These are phyloP conservation scores for Candida berthetii DNA, from an alignment of 805 yeast genomes.

Conservation along the genomic window DNA sequence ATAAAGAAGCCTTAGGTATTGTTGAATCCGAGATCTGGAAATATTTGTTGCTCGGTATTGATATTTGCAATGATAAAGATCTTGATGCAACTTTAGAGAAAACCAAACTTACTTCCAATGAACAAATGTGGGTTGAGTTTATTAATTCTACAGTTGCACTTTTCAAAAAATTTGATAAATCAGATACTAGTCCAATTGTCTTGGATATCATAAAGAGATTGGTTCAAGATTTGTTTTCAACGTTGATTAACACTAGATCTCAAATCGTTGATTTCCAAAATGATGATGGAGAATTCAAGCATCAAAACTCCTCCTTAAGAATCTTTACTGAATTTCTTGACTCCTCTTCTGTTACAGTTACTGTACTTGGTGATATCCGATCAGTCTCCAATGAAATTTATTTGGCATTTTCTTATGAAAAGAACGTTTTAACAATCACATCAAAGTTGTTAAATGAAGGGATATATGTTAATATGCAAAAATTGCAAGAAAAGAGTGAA, in stretches of 20 bases:
- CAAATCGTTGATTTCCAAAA: constrained; percentile 15
- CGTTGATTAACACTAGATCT: constrained; percentile 26
- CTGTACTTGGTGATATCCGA: constrained; percentile 55
- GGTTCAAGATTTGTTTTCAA: constrained; percentile 36
- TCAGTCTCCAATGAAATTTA: constrained; percentile 57
- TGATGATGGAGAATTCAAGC: constrained; percentile 12
- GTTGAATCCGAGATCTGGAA: constrained; percentile 28
- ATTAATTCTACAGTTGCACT: constrained; percentile 31
- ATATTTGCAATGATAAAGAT: constrained; percentile 21
- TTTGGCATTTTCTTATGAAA: constrained; percentile 59
- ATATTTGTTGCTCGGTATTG: constrained; percentile 25
- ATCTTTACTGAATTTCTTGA: constrained; percentile 52
- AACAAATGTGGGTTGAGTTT: constrained; percentile 31
- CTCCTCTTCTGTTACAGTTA: constrained; percentile 35
- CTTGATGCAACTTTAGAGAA: constrained; percentile 3
- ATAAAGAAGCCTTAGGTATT: constrained; percentile 6
- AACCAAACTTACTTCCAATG: constrained; percentile 21
- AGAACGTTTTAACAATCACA: constrained; percentile 43
- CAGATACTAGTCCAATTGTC: constrained; percentile 7
- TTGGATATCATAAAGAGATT: constrained; percentile 30
- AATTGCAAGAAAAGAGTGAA: constrained; percentile 32
- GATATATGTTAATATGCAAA: constrained; percentile 39
- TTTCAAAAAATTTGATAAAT: constrained; percentile 22
- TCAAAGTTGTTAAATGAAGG: constrained; percentile 51
- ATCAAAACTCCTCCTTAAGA: constrained; percentile 37